Conservation (phyloP, 768 basidiomycete genomes). For the Lentinus brumalis region DNA sequence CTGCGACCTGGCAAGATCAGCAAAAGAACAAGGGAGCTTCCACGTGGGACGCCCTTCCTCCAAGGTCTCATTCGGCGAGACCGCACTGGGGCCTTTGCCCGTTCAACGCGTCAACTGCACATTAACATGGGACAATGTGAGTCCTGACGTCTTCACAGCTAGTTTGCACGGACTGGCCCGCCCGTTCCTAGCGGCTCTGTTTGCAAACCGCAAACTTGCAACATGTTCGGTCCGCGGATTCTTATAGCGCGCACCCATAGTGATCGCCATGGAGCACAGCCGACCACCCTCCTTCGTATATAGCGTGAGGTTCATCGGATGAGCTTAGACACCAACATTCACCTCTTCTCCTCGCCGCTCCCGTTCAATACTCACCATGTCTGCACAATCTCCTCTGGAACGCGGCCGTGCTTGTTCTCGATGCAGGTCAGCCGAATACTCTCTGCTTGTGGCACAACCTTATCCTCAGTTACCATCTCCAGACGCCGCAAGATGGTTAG, state of each 20-base stretch:
- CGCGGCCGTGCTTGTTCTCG: conserved; percentile 54
- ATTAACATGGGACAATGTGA: no score
- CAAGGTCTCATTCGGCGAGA: no score
- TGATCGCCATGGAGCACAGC: conserved; percentile 5
- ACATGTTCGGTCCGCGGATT: not conserved
- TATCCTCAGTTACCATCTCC: not conserved
- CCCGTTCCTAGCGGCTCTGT: conserved; percentile 12
- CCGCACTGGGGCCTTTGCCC: no score
- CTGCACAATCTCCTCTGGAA: conserved; percentile 35
- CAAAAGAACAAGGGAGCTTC: no score
- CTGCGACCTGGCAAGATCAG: no score
- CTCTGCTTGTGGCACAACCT: not conserved
- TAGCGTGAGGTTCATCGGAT: not conserved
- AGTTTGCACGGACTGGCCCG: not conserved
- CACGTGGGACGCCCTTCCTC: no score
- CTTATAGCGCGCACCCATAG: not conserved
- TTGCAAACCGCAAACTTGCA: not conserved
- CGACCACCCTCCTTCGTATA: conserved; percentile 6
- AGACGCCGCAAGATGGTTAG: conserved; percentile 55
- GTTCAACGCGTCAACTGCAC: no score
- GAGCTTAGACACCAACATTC: not conserved
- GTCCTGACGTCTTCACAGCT: not conserved
- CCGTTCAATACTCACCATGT: not conserved
- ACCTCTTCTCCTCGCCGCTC: not conserved
- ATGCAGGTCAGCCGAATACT: conserved; percentile 44